These are phyloP conservation scores for Vanderwaltozyma yarrowii DNA, from an alignment of 805 yeast genomes.

Conservation along the genomic window DNA sequence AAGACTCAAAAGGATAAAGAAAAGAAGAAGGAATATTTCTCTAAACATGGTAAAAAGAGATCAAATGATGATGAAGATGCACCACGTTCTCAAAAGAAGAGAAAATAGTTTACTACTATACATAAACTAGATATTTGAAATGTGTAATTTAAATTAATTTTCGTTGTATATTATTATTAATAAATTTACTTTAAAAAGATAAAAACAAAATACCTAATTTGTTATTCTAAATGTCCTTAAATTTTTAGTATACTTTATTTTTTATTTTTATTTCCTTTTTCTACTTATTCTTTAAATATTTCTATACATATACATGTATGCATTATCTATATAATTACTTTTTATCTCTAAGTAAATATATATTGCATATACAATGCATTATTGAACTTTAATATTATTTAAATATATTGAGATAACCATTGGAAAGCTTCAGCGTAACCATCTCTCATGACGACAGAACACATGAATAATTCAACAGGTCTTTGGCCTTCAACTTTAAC, in stretches of 20 bases:
- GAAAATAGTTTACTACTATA: slow-evolving; percentile 3
- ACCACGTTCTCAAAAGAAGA: slow-evolving; percentile 9
- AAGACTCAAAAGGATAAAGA: slow-evolving; percentile 69
- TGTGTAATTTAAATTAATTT: too few relatives aligned
- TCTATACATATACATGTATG: too few relatives aligned
- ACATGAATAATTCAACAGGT: slow-evolving; percentile 95
- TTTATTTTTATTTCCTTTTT: not conserved
- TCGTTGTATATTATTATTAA: too few relatives aligned
- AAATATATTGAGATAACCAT: slow-evolving; percentile 96
- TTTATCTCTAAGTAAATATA: too few relatives aligned
- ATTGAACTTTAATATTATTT: slow-evolving; percentile 17
- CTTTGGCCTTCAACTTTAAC: slow-evolving; percentile 59
- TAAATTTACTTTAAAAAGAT: too few relatives aligned
- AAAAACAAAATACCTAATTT: too few relatives aligned
- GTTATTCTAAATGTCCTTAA: too few relatives aligned
- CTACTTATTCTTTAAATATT: too few relatives aligned
- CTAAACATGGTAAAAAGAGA: slow-evolving; percentile 59
- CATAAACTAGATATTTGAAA: too few relatives aligned
- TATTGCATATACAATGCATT: too few relatives aligned
- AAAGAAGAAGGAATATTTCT: slow-evolving; percentile 79
- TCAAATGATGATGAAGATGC: slow-evolving; percentile 27
- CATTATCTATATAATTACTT: too few relatives aligned
- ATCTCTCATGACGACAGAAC: slow-evolving; percentile 96
- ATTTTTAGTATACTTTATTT: too few relatives aligned
- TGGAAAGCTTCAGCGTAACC: slow-evolving; percentile 98